Base-by-base conservation (phyloP, 768 basidiomycete genomes). In the Tricholoma sp. region DNA sequence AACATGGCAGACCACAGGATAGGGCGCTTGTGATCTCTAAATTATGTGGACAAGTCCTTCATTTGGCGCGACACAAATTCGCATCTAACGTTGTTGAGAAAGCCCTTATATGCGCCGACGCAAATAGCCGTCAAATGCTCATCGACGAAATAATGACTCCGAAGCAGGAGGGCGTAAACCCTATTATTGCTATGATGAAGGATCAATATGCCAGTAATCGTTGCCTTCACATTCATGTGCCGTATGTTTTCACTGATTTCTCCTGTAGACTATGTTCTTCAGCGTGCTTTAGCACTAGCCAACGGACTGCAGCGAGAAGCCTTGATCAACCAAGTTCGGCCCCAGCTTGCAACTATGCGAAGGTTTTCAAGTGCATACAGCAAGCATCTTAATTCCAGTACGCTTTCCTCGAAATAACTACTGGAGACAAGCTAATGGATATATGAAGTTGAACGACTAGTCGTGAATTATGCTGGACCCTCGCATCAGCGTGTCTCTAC, bases 51-150 rank as follows among this genome's bases (percentile, higher is more conserved):
- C 86, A 91, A 64, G 80, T 98, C 69, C 69, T 94, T 43, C 76
- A 78, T 59, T 84, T 95, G 80, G 82, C 92, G 0, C 82, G 85
- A 53, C 92, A 93, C 69, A 96, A 96, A 68, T 96, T 91, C 66
- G 94, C 93, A 5, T 97, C 94, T 5, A 98, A 99, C 66, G 96
- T 98, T 18, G 90, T 89, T 69, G 95, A 96, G 73, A 94, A 93
- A 71, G 93, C 92, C 5, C 79, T 96, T 34, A 69, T 85, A 27
- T 83, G 79, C 32, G 83, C 89, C 0, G 80, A 83, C 54, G 32
- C 77, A 0, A 85, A 86, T 9, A 85, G 80, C 59, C 86, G 92
- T 46, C 81, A 80, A 8, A 68, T 71, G 34, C 74, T 98, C 43
- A 83, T 98, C 57, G 85, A 91, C 24, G 95, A 97, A 70, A 83